phyloP scores from a whole-genome alignment of 352 stramenopile genomes.

The Phytophthora cactorum region DNA sequence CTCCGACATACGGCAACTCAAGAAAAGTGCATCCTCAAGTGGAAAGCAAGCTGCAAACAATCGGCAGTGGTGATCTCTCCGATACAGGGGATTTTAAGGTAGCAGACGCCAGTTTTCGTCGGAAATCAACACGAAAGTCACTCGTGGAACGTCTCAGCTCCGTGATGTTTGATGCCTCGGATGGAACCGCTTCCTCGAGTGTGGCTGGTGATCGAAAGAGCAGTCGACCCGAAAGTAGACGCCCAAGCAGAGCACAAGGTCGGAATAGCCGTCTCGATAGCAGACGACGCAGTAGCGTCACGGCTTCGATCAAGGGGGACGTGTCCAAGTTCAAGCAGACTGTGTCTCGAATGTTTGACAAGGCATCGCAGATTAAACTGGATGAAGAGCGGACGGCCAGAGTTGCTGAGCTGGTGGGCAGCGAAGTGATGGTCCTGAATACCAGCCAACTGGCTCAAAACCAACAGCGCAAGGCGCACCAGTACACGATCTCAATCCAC shows the following conservation, averaged over 20 bases:
- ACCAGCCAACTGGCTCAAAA: constrained; percentile 63
- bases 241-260: constrained; percentile 8
- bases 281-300: constrained; percentile 33
- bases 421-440: constrained; percentile 69
- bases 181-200: constrained; percentile 8
- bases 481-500: constrained; percentile 66
- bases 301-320: constrained; percentile 36
- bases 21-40: constrained; percentile 26
- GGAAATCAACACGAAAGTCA: constrained; percentile 26
- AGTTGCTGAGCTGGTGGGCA: constrained; percentile 62
- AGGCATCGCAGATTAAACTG: constrained; percentile 34
- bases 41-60: constrained; percentile 24
- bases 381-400: constrained; percentile 48
- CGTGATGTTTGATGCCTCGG: constrained; percentile 13
- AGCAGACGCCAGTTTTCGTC: not conserved
- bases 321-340: constrained; percentile 43
- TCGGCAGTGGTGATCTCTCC: constrained; percentile 16
- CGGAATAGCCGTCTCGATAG: constrained; percentile 19
- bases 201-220: constrained; percentile 1
- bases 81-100: constrained; percentile 1
- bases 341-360: constrained; percentile 51
- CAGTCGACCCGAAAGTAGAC: constrained; percentile 15
- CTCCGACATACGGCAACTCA: constrained; percentile 5
- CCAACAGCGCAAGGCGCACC: constrained; percentile 53
- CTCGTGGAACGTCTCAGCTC: constrained; percentile 23